Evolutionary conservation across 768 basidiomycete genomes (phyloP).

Genomic region (Lyophyllum atratum): DNA sequence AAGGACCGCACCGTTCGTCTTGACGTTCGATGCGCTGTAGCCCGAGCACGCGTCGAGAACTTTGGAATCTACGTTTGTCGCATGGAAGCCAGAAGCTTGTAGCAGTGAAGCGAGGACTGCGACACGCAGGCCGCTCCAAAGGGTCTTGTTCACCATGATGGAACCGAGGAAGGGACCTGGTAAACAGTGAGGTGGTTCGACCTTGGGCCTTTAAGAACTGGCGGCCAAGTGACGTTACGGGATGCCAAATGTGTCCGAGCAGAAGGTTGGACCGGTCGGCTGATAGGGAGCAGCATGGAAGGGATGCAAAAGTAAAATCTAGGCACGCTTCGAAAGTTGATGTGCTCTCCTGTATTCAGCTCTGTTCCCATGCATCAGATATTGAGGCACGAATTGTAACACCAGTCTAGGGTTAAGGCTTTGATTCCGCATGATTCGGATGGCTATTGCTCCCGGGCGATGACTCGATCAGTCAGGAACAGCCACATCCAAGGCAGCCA

Average conservation of each 20-base stretch:
- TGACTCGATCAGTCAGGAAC: too few relatives aligned
- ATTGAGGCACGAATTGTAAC: neutral
- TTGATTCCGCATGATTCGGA: too few relatives aligned
- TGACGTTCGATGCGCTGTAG: slow-evolving; percentile 52
- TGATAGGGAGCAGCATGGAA: slow-evolving; percentile 1
- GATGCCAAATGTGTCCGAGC: too few relatives aligned
- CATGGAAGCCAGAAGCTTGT: slow-evolving; percentile 2
- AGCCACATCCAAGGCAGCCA: neutral
- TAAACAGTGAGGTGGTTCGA: neutral
- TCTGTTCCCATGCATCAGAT: neutral
- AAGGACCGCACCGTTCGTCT: slow-evolving; percentile 36
- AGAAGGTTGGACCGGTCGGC: neutral
- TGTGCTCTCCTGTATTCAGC: neutral
- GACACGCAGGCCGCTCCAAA: slow-evolving; percentile 3
- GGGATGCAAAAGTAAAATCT: neutral
- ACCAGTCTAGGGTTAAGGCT: neutral
- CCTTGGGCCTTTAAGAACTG: neutral
- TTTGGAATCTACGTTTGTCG: slow-evolving; percentile 29
- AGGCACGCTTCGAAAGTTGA: neutral
- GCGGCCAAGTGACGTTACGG: slow-evolving; percentile 1
- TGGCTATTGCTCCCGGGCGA: too few relatives aligned
- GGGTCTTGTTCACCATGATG: slow-evolving; percentile 2
- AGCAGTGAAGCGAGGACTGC: slow-evolving; percentile 2
- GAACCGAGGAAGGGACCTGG: neutral
- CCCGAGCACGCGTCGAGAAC: slow-evolving; percentile 62